These are phyloP conservation scores for Beauveria sp. DNA, from an alignment of 2,329 filamentous ascomycete species.

Conservation along the genomic window DNA sequence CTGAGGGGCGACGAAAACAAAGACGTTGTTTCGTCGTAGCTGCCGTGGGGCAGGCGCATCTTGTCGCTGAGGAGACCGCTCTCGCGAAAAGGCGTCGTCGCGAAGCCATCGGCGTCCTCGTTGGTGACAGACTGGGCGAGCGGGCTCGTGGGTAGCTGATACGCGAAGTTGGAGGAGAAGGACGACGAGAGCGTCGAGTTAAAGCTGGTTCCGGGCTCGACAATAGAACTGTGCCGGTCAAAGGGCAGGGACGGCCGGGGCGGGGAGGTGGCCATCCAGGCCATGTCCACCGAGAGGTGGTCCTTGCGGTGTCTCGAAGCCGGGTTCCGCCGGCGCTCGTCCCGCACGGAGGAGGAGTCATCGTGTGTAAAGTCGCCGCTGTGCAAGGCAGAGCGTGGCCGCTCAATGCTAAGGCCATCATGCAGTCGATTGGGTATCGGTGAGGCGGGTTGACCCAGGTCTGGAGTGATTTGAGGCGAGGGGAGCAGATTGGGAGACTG, in stretches of 20 bases:
- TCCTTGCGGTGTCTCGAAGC: slow-evolving; percentile 14
- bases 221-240: slow-evolving; percentile 25
- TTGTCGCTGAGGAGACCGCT: slow-evolving; percentile 39
- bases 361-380: slow-evolving; percentile 56
- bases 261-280: slow-evolving; percentile 51
- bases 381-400: slow-evolving; percentile 70
- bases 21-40: slow-evolving; percentile 49
- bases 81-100: slow-evolving; percentile 43
- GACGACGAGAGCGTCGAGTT: slow-evolving; percentile 56
- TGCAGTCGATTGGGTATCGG: slow-evolving; percentile 35
- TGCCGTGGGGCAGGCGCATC: slow-evolving; percentile 49
- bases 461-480: slow-evolving; percentile 40
- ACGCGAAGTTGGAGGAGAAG: slow-evolving; percentile 69
- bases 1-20: slow-evolving; percentile 30
- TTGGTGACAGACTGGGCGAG: slow-evolving; percentile 84
- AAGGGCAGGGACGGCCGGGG: slow-evolving; percentile 42
- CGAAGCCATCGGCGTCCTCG: slow-evolving; percentile 54
- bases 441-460: slow-evolving; percentile 27
- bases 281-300: slow-evolving; percentile 16
- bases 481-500: slow-evolving; percentile 36
- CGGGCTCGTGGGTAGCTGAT: slow-evolving; percentile 86
- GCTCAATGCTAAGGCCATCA: slow-evolving; percentile 61
- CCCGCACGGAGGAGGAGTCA: slow-evolving; percentile 15
- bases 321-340: slow-evolving; percentile 14
- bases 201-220: slow-evolving; percentile 29